phyloP scores from a whole-genome alignment of 352 stramenopile genomes.

The Phytophthora aleatoria region DNA sequence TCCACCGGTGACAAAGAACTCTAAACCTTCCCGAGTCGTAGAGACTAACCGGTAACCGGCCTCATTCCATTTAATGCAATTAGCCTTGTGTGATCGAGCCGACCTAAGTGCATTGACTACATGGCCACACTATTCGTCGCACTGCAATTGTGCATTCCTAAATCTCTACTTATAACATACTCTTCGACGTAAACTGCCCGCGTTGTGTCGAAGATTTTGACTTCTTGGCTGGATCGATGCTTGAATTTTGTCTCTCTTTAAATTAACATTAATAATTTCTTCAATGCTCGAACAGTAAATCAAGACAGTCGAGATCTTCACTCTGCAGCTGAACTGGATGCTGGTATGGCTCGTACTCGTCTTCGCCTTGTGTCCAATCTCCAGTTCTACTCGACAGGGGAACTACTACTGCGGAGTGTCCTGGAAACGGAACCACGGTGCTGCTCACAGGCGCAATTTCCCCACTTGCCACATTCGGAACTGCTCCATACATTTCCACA shows the following conservation, averaged over 20 bases:
- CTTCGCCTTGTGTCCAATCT: conserved; percentile 15
- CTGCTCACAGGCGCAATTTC: conserved; percentile 1
- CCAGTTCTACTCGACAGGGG: not conserved
- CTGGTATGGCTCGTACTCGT: conserved; percentile 46
- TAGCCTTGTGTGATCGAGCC: not conserved
- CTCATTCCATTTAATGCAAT: not conserved
- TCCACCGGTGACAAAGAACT: not conserved
- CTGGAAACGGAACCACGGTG: conserved; percentile 4
- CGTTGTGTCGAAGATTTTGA: not conserved
- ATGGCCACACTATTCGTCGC: not conserved
- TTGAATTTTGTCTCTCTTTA: too few species aligned
- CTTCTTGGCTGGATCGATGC: not conserved
- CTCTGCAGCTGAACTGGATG: conserved; percentile 41
- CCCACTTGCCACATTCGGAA: not conserved
- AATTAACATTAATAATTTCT: too few species aligned
- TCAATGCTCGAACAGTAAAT: conserved; percentile 36
- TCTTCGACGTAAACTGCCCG: too few species aligned
- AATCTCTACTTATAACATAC: too few species aligned
- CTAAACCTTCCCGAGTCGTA: too few species aligned
- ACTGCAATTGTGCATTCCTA: not conserved
- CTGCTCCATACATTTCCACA: conserved; percentile 15
- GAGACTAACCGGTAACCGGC: too few species aligned
- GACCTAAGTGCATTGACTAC: not conserved
- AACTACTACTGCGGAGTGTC: not conserved
- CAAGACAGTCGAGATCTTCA: conserved; percentile 45